phyloP scores from a whole-genome alignment of 2,329 filamentous ascomycete genomes.

The Aspergillus unguis region DNA sequence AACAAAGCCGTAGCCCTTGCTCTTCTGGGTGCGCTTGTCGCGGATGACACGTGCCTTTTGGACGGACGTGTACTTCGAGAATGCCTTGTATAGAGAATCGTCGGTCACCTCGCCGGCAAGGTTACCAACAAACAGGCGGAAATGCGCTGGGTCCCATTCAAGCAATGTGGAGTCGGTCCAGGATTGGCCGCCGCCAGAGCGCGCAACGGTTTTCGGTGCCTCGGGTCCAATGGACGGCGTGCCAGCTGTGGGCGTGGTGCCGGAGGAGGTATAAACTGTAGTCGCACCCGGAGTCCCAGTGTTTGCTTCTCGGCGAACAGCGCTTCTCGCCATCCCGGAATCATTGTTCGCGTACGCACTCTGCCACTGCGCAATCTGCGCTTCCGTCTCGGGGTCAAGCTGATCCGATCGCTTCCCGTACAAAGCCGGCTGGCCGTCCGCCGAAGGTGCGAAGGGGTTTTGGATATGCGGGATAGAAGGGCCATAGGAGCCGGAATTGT shows the following conservation, averaged over 20 bases:
- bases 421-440: constrained; percentile 37
- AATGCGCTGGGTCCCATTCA: constrained; percentile 93
- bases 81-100: constrained; percentile 91
- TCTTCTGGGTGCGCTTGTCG: constrained; percentile 94
- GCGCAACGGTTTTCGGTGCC: constrained; percentile 76
- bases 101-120: constrained; percentile 96
- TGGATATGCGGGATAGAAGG: constrained; percentile 66
- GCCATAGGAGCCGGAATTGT: constrained; percentile 41
- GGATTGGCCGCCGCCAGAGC: constrained; percentile 82
- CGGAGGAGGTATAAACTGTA: constrained; percentile 31
- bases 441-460: constrained; percentile 74
- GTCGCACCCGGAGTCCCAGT: constrained; percentile 37
- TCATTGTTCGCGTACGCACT: constrained; percentile 75
- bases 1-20: constrained; percentile 93
- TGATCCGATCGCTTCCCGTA: constrained; percentile 32
- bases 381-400: constrained; percentile 76
- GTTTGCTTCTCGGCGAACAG: constrained; percentile 44
- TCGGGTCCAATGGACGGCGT: constrained; percentile 46
- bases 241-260: constrained; percentile 26
- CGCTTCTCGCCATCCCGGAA: constrained; percentile 32
- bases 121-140: constrained; percentile 94
- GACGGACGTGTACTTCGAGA: constrained; percentile 79
- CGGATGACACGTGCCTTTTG: constrained; percentile 91
- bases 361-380: constrained; percentile 92
- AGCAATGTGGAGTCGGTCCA: constrained; percentile 87